Evolutionary conservation across 768 basidiomycete genomes (phyloP), one percentile per base, ranked within the genome.

Genomic region (Mycena kentingensis): DNA sequence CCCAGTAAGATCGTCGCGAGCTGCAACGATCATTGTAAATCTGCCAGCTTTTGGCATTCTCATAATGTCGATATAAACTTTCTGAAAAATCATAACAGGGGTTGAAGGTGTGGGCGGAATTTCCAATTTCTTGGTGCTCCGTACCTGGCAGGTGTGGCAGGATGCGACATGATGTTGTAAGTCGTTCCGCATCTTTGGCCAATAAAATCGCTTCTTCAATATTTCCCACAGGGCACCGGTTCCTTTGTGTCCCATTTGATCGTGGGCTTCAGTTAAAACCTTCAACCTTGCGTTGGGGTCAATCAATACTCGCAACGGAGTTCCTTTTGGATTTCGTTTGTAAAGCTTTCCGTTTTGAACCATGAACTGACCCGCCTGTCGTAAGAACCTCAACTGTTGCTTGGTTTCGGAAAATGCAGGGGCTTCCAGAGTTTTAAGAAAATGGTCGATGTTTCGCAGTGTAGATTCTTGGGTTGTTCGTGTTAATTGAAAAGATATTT

Each of bases 111-210:
- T 56, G 0, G 60, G 60, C 0, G 61, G 54, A 38, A 38, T 62
- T 11, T 60, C 39, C 8, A 68, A n/a, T 15, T 45, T 50, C 8
- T 44, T 42, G 0, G 37, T 51, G 7, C n/a, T n/a, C n/a, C n/a
- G n/a, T n/a, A n/a, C n/a, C n/a, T n/a, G n/a, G n/a, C n/a, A n/a
- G n/a, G n/a, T 21, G 18, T 65, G 54, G 43, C 69, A 71, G 0
- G 70, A 64, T 10, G 51, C 37, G 0, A 70, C 50, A 42, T 64
- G 63, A 47, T 62, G 63, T 18, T 55, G 38, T 0, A 70, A 22
- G n/a, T 67, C 54, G 1, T 56, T 42, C 1, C 43, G 28, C 21
- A 66, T 47, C 0, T 51, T 35, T 0, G 67, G 66, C 65, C 68
- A 67, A 53, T 55, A 67, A 36, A 67, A 66, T n/a, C 60, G 29